A percentile compares a stretch with the other conserved stretches of the same genome.
These are phyloP conservation scores for Aspergillus sp. DNA, from an alignment of 2,329 filamentous ascomycete genomes.

Conservation along the genomic window DNA sequence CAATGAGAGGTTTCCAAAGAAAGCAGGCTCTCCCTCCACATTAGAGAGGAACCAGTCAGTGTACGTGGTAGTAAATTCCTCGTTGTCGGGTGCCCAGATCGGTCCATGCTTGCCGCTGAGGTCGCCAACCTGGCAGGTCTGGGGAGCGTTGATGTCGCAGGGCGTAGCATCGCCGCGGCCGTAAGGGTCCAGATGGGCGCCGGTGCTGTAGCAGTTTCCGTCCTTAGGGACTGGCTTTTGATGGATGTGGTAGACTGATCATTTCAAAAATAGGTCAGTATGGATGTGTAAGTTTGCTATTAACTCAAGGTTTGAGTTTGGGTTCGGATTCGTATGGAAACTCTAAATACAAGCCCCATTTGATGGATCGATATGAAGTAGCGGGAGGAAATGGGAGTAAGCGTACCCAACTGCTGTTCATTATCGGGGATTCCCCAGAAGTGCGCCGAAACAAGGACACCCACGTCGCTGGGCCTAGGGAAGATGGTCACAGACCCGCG, in stretches of 20 bases:
- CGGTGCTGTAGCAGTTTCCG: conserved; percentile 71
- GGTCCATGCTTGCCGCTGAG: conserved; percentile 72
- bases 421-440: conserved; percentile 62
- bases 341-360: not conserved
- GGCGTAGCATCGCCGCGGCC: conserved; percentile 61
- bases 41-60: conserved; percentile 55
- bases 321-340: conserved; percentile 10
- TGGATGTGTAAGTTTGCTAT: not conserved
- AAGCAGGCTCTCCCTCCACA: conserved; percentile 43
- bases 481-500: conserved; percentile 55
- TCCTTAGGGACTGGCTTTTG: conserved; percentile 61
- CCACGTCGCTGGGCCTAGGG: conserved; percentile 52
- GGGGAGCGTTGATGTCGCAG: conserved; percentile 60
- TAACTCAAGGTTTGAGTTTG: not conserved
- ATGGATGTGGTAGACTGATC: conserved; percentile 70
- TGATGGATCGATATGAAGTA: not conserved
- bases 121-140: conserved; percentile 75
- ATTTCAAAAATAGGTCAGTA: not conserved
- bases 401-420: conserved; percentile 62
- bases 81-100: conserved; percentile 51
- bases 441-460: conserved; percentile 56
- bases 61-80: conserved; percentile 39
- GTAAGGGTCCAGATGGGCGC: conserved; percentile 72
- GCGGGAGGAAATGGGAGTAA: not conserved
- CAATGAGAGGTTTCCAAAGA: conserved; percentile 57